Base-by-base conservation (phyloP, 106 monocot species). In the Dendrobium officinale region DNA sequence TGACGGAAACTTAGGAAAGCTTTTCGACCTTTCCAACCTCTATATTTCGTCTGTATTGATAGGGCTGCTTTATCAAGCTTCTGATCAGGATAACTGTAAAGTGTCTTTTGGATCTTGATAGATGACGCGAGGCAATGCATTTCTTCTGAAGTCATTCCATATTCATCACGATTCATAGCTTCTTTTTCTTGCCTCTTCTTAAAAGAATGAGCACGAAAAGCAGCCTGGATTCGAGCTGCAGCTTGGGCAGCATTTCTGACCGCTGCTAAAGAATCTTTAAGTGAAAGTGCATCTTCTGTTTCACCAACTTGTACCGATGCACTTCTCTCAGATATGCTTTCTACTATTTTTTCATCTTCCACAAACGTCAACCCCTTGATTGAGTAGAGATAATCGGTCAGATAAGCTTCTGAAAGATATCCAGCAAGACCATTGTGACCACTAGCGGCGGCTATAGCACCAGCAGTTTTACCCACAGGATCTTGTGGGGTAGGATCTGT, bases 161-260 rank as follows among this genome's bases (percentile, higher is more conserved):
- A 79, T 66, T 83, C 86, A 72, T 83, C 78, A 45, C 17, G 73
- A 79, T 29, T 18, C 37, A 19, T 11, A 13, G 68, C 70, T 64
- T 48, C 51, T 72, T 80, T 85, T 54, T 82, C 78, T 67, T 87
- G 85, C 37, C 78, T 90, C 86, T 83, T 87, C 75, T 74, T 85
- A 66, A 93, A 93, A 75, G 90, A 93, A 84, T 90, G 82, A 68
- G 87, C 90, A 82, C 93, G 88, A 42, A 91, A 93, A 78, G 93
- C 90, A 48, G 84, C 55, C 78, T 93, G 93, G 87, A 93, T 93
- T 9, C 90, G 84, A 42, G 90, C 88, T 58, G 93, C 93, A 77
- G 93, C 93, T 85, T 90, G 90, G 81, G 90, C 66, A 43, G 93
- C 87, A 84, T 89, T 89, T 80, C 88, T 85, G 27, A 84, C 90